phyloP scores from a whole-genome alignment of 768 basidiomycete species.

The Gymnopilus junonius region DNA sequence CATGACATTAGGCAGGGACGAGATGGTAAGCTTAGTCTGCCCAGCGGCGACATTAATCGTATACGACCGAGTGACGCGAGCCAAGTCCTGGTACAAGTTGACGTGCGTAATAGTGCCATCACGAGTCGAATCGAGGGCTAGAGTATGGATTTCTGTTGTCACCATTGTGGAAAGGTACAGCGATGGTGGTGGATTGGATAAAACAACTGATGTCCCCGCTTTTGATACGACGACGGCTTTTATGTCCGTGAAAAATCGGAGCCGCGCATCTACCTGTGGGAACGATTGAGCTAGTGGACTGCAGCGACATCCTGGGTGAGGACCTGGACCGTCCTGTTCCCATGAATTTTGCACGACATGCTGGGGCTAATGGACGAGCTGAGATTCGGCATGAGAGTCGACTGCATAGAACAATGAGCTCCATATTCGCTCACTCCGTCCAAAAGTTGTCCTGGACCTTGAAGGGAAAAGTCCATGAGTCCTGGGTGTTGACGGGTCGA shows the following conservation, averaged over 20 bases:
- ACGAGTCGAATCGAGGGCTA: conserved; percentile 20
- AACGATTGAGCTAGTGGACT: neutral
- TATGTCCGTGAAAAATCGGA: neutral
- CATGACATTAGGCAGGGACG: conserved; percentile 36
- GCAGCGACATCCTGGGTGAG: neutral
- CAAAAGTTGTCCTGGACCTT: neutral
- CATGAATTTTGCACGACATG: neutral
- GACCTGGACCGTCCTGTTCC: neutral
- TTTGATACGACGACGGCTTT: neutral
- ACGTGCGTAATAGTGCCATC: conserved; percentile 34
- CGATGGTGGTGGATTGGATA: neutral
- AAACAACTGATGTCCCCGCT: neutral
- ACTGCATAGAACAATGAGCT: no score
- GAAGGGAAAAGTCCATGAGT: neutral
- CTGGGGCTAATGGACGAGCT: no score
- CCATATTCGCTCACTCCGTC: neutral
- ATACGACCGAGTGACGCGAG: conserved; percentile 36
- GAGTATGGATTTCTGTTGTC: neutral
- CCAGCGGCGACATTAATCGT: conserved; percentile 34
- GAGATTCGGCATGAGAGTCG: no score
- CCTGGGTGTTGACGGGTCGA: no score
- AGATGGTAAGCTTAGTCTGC: conserved; percentile 40
- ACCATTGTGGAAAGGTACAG: conserved; percentile 4
- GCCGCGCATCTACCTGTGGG: neutral
- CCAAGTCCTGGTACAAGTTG: conserved; percentile 33